Percentiles rank a stretch among this genome's conserved stretches.
These are phyloP conservation scores for Crocinoboletus sp. DNA, from an alignment of 1,284 basidiomycete genomes.

Conservation along the genomic window DNA sequence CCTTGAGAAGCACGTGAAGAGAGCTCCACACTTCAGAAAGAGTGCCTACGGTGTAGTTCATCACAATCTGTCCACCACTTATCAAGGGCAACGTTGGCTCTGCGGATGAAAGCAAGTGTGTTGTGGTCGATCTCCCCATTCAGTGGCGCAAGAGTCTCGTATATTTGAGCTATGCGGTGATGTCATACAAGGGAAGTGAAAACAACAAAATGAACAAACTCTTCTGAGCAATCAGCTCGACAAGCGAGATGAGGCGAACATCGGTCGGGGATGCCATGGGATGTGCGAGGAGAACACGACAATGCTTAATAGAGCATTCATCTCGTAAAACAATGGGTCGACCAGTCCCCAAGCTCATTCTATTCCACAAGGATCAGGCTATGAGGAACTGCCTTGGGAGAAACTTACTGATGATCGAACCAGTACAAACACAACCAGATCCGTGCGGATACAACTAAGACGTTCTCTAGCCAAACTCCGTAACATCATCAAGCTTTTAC, in stretches of 20 bases:
- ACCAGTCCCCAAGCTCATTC: slow-evolving; percentile 88
- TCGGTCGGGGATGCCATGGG: slow-evolving; percentile 88
- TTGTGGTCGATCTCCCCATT: slow-evolving; percentile 84
- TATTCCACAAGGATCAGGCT: slow-evolving; percentile 33
- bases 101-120: slow-evolving; percentile 81
- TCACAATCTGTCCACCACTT: slow-evolving; percentile 90
- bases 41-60: slow-evolving; percentile 63
- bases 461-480: slow-evolving; percentile 6
- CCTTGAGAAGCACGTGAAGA: slow-evolving; percentile 37
- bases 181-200: slow-evolving; percentile 8
- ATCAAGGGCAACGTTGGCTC: slow-evolving; percentile 79
- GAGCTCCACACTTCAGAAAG: not conserved
- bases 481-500: slow-evolving; percentile 16
- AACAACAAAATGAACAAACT: slow-evolving; percentile 43
- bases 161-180: slow-evolving; percentile 67
- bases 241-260: slow-evolving; percentile 78
- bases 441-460: slow-evolving; percentile 79
- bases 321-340: slow-evolving; percentile 87
- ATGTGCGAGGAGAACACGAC: slow-evolving; percentile 75
- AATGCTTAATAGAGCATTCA: slow-evolving; percentile 82
- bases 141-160: slow-evolving; percentile 82
- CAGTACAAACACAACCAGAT: slow-evolving; percentile 95
- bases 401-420: slow-evolving; percentile 83
- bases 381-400: slow-evolving; percentile 4
- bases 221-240: slow-evolving; percentile 90